Percentiles rank a stretch among this genome's conserved stretches.
These are phyloP conservation scores for Globisporangium middletonii DNA, from an alignment of 352 stramenopile species.

Conservation along the genomic window DNA sequence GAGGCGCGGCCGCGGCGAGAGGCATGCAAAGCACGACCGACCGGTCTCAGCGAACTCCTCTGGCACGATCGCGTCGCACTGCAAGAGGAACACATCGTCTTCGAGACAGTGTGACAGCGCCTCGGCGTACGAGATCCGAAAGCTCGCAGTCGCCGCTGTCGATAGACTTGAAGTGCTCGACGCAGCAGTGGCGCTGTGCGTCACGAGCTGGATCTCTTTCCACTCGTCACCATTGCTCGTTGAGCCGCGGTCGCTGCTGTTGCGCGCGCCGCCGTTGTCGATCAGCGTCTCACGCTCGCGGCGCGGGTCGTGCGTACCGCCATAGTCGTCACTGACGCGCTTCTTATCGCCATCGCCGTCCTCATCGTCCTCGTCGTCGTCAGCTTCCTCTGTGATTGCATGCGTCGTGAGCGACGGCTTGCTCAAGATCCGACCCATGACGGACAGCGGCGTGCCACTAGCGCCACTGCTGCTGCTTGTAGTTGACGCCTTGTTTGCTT, in stretches of 20 bases:
- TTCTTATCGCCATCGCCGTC: constrained; percentile 4
- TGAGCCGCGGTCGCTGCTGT: constrained; percentile 4
- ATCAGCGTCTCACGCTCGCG: constrained; percentile 10
- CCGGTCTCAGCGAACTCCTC: constrained; percentile 34
- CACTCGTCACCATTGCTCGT: constrained; percentile 29
- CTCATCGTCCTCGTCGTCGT: constrained; percentile 15
- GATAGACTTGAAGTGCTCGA: background rate
- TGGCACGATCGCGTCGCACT: constrained; percentile 46
- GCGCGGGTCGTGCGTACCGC: background rate
- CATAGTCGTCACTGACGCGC: constrained; percentile 6
- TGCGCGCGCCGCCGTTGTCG: constrained; percentile 5
- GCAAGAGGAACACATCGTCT: constrained; percentile 28
- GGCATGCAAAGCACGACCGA: constrained; percentile 52
- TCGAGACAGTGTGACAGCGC: constrained; percentile 35
- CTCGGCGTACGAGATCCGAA: constrained; percentile 39
- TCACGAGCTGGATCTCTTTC: constrained; percentile 46
- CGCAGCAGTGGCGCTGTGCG: background rate
- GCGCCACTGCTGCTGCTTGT: background rate
- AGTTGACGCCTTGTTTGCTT: background rate
- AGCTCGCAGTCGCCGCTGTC: constrained; percentile 1
- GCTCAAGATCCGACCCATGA: constrained; percentile 43
- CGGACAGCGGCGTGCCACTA: constrained; percentile 15
- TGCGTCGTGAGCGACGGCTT: constrained; percentile 24
- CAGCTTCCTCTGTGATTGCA: constrained; percentile 38
- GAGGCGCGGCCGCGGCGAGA: constrained; percentile 40